Conservation (phyloP, 805 yeast species). For the Brettanomyces bruxellensis region DNA sequence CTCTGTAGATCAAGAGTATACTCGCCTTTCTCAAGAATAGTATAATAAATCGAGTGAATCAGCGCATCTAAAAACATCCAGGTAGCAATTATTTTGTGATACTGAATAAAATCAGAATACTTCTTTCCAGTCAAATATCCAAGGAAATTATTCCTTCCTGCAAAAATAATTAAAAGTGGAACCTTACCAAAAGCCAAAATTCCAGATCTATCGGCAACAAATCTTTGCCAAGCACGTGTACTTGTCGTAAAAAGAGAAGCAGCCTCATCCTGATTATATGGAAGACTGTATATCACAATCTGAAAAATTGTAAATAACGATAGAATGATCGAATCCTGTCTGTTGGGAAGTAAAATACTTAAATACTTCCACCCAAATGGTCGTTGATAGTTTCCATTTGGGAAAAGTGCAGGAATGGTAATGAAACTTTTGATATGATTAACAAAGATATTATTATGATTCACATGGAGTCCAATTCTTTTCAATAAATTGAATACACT, state of each 20-base stretch:
- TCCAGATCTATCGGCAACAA: conserved; percentile 29
- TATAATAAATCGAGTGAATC: conserved; percentile 32
- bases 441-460: conserved; percentile 5
- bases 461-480: conserved; percentile 19
- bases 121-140: conserved; percentile 35
- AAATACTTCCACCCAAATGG: conserved; percentile 8
- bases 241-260: conserved; percentile 20
- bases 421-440: conserved; percentile 27
- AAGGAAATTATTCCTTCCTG: conserved; percentile 39
- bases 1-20: conserved; percentile 6
- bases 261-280: conserved; percentile 8
- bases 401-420: conserved; percentile 30
- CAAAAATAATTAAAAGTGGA: conserved; percentile 36
- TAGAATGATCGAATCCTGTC: conserved; percentile 24
- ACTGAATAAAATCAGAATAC: conserved; percentile 35
- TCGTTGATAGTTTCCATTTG: conserved; percentile 13
- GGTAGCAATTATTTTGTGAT: conserved; percentile 63
- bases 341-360: conserved; percentile 19
- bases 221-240: conserved; percentile 25
- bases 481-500: conserved; percentile 26
- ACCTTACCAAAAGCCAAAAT: conserved; percentile 29
- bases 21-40: conserved; percentile 9
- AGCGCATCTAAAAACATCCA: conserved; percentile 30
- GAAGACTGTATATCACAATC: conserved; percentile 13
- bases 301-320: conserved; percentile 19